These are phyloP conservation scores for Candida golubevii DNA, from an alignment of 805 yeast genomes.

Conservation along the genomic window DNA sequence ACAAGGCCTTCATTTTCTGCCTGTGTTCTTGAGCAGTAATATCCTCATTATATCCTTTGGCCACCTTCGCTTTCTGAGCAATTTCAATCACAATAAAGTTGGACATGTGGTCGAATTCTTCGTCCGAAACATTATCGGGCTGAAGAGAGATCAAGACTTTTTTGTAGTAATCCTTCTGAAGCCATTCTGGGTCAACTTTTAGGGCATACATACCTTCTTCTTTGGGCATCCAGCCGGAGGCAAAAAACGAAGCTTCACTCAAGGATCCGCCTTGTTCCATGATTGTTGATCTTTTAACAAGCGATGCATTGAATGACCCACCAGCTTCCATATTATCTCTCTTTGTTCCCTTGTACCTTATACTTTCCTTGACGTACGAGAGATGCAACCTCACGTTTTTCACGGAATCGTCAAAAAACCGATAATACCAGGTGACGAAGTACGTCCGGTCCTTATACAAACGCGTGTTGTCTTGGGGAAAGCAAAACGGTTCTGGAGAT, in stretches of 20 bases:
- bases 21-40: slow-evolving; percentile 36
- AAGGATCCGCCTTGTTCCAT: slow-evolving; percentile 37
- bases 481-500: slow-evolving; percentile 77
- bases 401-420: slow-evolving; percentile 53
- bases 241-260: slow-evolving; percentile 46
- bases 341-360: slow-evolving; percentile 53
- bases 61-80: slow-evolving; percentile 50
- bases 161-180: slow-evolving; percentile 47
- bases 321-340: slow-evolving; percentile 29
- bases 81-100: slow-evolving; percentile 42
- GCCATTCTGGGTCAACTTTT: slow-evolving; percentile 60
- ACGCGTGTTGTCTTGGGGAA: slow-evolving; percentile 61
- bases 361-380: slow-evolving; percentile 56
- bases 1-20: slow-evolving; percentile 20
- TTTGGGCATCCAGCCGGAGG: slow-evolving; percentile 66
- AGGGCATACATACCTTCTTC: slow-evolving; percentile 62
- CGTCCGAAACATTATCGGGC: slow-evolving; percentile 62
- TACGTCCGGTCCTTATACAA: slow-evolving; percentile 60
- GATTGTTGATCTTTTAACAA: slow-evolving; percentile 27
- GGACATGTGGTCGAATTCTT: slow-evolving; percentile 55
- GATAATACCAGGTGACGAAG: slow-evolving; percentile 78
- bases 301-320: background rate
- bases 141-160: slow-evolving; percentile 67
- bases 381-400: slow-evolving; percentile 63
- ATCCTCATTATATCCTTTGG: slow-evolving; percentile 44